Evolutionary conservation across 2,329 filamentous ascomycete genomes (phyloP).

Genomic region (Fusarium fujikuroi): DNA sequence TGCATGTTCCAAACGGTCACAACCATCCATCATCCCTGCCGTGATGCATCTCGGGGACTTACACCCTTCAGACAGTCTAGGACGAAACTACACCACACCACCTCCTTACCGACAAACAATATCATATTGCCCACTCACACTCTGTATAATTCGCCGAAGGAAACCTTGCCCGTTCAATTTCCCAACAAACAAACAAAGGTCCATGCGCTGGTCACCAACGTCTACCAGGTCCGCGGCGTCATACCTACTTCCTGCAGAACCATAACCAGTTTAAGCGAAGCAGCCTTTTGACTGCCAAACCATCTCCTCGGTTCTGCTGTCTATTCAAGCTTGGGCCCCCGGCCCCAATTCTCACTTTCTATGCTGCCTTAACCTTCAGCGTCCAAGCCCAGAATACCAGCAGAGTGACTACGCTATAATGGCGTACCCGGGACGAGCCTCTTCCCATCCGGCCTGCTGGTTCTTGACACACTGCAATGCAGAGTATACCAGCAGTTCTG

Average conservation of each 20-base stretch:
- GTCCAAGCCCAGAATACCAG: slow-evolving; percentile 24
- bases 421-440: slow-evolving; percentile 38
- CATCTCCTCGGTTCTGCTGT: slow-evolving; percentile 21
- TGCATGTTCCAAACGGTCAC: slow-evolving; percentile 16
- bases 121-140: background rate
- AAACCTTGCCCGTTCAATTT: background rate
- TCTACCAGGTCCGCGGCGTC: slow-evolving; percentile 19
- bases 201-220: slow-evolving; percentile 9
- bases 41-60: background rate
- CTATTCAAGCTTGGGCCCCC: slow-evolving; percentile 22
- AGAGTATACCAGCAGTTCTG: background rate
- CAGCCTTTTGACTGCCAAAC: slow-evolving; percentile 29
- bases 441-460: slow-evolving; percentile 37
- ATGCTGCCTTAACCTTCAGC: background rate
- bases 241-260: slow-evolving; percentile 17
- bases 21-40: slow-evolving; percentile 1
- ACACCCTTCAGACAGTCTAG: background rate
- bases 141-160: background rate
- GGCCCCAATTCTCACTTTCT: background rate
- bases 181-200: slow-evolving; percentile 11
- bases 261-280: slow-evolving; percentile 7
- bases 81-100: background rate
- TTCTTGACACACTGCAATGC: slow-evolving; percentile 4
- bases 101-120: slow-evolving; percentile 10
- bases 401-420: slow-evolving; percentile 35